A percentile compares a stretch with the other conserved stretches of the same genome.
phyloP scores from a whole-genome alignment of 2,329 filamentous ascomycete genomes.

The Fusarium anguioides region DNA sequence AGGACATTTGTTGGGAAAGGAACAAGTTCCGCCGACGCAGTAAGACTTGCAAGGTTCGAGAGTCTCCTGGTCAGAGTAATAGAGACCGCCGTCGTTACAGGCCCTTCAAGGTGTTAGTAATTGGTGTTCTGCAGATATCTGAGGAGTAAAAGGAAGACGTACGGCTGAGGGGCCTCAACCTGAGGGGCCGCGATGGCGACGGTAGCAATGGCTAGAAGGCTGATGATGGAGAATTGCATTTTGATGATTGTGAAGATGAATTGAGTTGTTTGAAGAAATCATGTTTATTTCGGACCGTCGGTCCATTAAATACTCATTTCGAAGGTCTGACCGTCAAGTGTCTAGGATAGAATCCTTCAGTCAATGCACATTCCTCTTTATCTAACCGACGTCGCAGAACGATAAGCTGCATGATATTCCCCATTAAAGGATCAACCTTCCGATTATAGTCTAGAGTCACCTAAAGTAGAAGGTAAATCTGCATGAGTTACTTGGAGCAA shows the following conservation, averaged over 20 bases:
- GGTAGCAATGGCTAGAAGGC: conserved; percentile 10
- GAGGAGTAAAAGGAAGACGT: too few species aligned
- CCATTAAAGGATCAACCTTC: conserved; percentile 1
- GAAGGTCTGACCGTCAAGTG: not conserved
- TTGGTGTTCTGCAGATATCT: too few species aligned
- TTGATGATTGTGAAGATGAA: not conserved
- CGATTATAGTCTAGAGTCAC: not conserved
- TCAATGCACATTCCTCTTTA: conserved; percentile 15
- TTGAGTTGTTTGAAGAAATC: fast-evolving
- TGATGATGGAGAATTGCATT: conserved; percentile 16
- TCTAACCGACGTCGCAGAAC: not conserved
- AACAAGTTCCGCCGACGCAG: too few species aligned
- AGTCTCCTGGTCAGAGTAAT: too few species aligned
- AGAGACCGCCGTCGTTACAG: too few species aligned
- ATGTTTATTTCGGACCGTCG: not conserved
- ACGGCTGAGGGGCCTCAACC: conserved; percentile 22
- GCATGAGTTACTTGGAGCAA: not conserved
- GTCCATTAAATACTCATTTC: not conserved
- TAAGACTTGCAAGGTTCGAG: too few species aligned
- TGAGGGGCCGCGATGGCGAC: conserved; percentile 9
- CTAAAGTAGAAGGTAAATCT: not conserved
- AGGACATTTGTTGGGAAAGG: too few species aligned
- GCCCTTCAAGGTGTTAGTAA: too few species aligned
- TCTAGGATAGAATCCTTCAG: conserved; percentile 14
- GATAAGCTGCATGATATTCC: not conserved